These are phyloP conservation scores for Lactarius sp. DNA, from an alignment of 768 basidiomycete species.

Conservation along the genomic window DNA sequence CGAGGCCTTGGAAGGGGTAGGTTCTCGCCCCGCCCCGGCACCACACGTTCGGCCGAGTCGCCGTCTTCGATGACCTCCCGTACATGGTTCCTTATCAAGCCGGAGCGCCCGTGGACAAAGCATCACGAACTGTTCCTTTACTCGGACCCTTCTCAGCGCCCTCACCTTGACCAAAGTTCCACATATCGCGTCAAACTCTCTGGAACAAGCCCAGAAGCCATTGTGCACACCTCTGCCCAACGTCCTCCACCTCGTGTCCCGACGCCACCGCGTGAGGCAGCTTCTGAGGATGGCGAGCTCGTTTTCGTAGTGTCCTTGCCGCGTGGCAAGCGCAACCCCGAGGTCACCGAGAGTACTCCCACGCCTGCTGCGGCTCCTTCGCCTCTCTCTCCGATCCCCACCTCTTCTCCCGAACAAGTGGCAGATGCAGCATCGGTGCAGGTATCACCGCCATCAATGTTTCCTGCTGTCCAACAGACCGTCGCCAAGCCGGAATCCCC, in stretches of 20 bases:
- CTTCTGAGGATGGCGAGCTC: slow-evolving; percentile 5
- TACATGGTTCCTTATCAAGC: slow-evolving; percentile 68
- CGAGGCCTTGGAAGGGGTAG: slow-evolving; percentile 43
- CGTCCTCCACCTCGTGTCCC: slow-evolving; percentile 11
- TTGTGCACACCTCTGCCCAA: slow-evolving; percentile 41
- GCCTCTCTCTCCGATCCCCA: slow-evolving; percentile 7
- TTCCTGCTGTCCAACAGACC: neutral
- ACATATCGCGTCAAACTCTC: slow-evolving; percentile 62
- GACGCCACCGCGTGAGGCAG: slow-evolving; percentile 2
- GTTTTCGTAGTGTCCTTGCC: slow-evolving; percentile 14
- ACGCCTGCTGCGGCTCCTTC: slow-evolving; percentile 6
- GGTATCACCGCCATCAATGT: neutral
- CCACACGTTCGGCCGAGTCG: slow-evolving; percentile 29
- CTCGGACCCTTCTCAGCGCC: slow-evolving; percentile 53
- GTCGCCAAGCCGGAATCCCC: slow-evolving; percentile 2
- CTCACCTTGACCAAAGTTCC: slow-evolving; percentile 51
- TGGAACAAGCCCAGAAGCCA: slow-evolving; percentile 36
- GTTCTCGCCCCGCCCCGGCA: slow-evolving; percentile 24
- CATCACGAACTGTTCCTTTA: slow-evolving; percentile 73
- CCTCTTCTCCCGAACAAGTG: neutral
- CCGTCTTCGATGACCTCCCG: slow-evolving; percentile 37
- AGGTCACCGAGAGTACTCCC: slow-evolving; percentile 8
- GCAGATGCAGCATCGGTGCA: neutral
- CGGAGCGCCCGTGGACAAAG: slow-evolving; percentile 80
- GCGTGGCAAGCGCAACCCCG: slow-evolving; percentile 1